Evolutionary conservation across 1,284 basidiomycete genomes (phyloP).

Genomic region (Gymnopus androsaceus): DNA sequence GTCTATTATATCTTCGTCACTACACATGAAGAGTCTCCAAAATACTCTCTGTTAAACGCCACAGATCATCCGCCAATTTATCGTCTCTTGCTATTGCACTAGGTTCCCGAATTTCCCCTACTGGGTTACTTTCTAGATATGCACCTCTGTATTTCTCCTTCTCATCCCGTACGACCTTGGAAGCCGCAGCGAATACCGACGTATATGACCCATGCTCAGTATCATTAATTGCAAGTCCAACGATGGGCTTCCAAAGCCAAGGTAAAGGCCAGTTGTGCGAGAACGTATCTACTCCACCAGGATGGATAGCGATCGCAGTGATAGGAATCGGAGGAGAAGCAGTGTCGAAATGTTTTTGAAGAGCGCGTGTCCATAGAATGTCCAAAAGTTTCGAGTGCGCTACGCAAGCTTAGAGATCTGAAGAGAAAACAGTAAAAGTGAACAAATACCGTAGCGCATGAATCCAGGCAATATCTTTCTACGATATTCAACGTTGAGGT

Average conservation of each 20-base stretch:
- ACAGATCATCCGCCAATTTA: constrained; percentile 21
- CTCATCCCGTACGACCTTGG: constrained; percentile 27
- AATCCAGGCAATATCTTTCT: constrained; percentile 11
- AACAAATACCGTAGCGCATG: constrained; percentile 19
- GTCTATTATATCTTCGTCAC: not conserved
- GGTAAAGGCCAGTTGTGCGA: constrained; percentile 23
- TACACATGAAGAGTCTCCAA: constrained; percentile 2
- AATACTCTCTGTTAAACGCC: constrained; percentile 24
- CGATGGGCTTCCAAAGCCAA: constrained; percentile 19
- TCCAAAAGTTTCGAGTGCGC: constrained; percentile 28
- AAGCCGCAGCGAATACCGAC: constrained; percentile 39
- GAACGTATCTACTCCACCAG: constrained; percentile 33
- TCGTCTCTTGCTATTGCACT: constrained; percentile 18
- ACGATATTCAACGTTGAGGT: constrained; percentile 19
- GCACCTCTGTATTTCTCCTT: constrained; percentile 30
- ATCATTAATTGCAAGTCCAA: constrained; percentile 26
- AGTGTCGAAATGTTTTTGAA: constrained; percentile 28
- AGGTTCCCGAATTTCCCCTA: constrained; percentile 26
- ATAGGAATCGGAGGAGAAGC: constrained; percentile 24
- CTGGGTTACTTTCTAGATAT: constrained; percentile 27
- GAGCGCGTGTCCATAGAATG: constrained; percentile 27
- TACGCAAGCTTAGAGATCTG: constrained; percentile 6
- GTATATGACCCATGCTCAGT: constrained; percentile 35
- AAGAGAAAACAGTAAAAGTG: not conserved
- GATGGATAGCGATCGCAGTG: constrained; percentile 31